These are phyloP conservation scores for Colletotrichum chrysophilum DNA, from an alignment of 2,329 filamentous ascomycete genomes.

Conservation along the genomic window DNA sequence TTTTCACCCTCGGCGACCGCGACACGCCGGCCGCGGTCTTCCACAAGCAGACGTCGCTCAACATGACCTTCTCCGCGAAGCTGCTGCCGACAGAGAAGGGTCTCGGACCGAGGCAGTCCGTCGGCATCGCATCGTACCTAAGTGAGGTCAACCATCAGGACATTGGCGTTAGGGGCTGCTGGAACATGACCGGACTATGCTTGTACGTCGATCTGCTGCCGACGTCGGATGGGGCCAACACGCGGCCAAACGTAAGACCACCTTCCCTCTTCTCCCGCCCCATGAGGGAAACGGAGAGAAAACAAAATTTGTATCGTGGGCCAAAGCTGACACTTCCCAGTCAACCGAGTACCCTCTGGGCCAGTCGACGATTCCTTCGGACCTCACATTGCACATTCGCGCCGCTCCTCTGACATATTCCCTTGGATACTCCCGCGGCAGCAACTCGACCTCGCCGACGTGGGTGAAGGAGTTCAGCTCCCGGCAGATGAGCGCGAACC, in stretches of 20 bases:
- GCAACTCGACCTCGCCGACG: background rate
- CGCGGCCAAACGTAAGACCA: constrained; percentile 4
- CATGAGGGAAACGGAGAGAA: background rate
- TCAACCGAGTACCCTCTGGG: constrained; percentile 14
- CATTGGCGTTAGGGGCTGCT: constrained; percentile 30
- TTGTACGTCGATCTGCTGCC: constrained; percentile 10
- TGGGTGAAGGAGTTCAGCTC: constrained; percentile 25
- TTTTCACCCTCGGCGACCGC: constrained; percentile 30
- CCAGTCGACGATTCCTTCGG: constrained; percentile 2
- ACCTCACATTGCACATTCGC: constrained; percentile 25
- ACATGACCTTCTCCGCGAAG: constrained; percentile 33
- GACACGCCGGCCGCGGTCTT: constrained; percentile 33
- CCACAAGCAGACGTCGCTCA: constrained; percentile 33
- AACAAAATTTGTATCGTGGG: background rate
- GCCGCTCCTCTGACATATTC: constrained; percentile 25
- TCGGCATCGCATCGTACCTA: constrained; percentile 31
- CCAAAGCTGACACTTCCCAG: background rate
- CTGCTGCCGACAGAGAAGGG: constrained; percentile 16
- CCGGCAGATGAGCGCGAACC: constrained; percentile 5
- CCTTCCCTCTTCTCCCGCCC: background rate
- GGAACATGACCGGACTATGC: constrained; percentile 24
- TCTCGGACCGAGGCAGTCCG: constrained; percentile 25
- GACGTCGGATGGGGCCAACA: background rate
- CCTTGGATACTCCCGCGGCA: constrained; percentile 26
- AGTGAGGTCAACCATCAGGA: constrained; percentile 31